These are phyloP conservation scores for Aureobasidium sp. DNA, from an alignment of 2,329 filamentous ascomycete genomes.

Conservation along the genomic window DNA sequence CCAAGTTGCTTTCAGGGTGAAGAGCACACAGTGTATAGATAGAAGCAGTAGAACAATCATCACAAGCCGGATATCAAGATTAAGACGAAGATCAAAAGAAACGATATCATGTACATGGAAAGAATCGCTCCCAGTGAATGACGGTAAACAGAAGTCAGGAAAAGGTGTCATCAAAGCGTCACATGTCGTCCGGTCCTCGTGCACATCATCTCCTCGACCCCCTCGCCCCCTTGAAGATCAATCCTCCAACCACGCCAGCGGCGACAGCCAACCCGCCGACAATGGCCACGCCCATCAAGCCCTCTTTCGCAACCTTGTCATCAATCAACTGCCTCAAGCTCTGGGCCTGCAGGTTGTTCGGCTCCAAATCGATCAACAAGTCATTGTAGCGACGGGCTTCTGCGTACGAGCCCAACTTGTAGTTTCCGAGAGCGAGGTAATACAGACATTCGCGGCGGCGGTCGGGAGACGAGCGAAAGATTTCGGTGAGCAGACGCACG, in stretches of 20 bases:
- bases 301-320: constrained; percentile 92
- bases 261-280: constrained; percentile 87
- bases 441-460: constrained; percentile 95
- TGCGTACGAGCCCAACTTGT: constrained; percentile 95
- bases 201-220: background rate
- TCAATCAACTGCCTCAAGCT: constrained; percentile 86
- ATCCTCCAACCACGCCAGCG: constrained; percentile 83
- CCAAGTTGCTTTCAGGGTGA: no score
- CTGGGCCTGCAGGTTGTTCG: constrained; percentile 79
- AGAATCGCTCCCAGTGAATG: background rate
- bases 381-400: constrained; percentile 95
- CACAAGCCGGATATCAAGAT: background rate
- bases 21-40: background rate
- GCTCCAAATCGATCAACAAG: constrained; percentile 81
- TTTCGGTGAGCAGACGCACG: constrained; percentile 87
- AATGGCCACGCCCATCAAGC: constrained; percentile 88
- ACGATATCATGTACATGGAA: background rate
- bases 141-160: background rate
- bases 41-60: background rate
- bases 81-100: background rate
- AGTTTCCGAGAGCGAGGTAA: constrained; percentile 94
- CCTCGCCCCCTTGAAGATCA: constrained; percentile 66
- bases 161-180: no score
- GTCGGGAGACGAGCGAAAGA: constrained; percentile 89
- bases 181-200: no score